Evolutionary conservation across 805 yeast genomes (phyloP).

Genomic region (Ogataea ganodermae): DNA sequence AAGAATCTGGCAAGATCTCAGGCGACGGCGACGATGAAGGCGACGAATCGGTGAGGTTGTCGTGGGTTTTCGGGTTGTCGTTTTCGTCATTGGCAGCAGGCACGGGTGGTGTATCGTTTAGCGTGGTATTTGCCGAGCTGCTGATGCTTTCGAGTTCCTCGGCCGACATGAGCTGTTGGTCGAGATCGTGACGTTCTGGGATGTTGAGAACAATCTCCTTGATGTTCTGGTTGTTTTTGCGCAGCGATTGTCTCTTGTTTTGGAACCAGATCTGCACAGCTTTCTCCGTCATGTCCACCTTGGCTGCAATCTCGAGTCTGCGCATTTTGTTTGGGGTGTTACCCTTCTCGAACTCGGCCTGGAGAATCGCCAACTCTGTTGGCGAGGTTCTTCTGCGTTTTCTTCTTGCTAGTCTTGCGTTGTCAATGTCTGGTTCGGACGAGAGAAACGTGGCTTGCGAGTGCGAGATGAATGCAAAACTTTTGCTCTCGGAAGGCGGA

Average conservation of each 20-base stretch:
- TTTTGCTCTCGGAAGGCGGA: constrained; percentile 34
- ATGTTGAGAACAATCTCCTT: constrained; percentile 36
- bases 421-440: constrained; percentile 82
- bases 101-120: not conserved
- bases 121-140: constrained; percentile 7
- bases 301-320: constrained; percentile 75
- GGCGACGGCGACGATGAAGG: constrained; percentile 21
- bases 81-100: constrained; percentile 7
- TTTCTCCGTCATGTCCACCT: constrained; percentile 92
- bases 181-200: constrained; percentile 29
- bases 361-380: constrained; percentile 77
- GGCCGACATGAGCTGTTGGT: constrained; percentile 25
- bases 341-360: constrained; percentile 73
- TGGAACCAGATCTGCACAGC: constrained; percentile 99
- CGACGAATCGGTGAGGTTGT: constrained; percentile 16
- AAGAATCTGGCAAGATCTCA: not conserved
- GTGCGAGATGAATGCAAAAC: constrained; percentile 89
- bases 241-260: constrained; percentile 83
- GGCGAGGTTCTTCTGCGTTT: constrained; percentile 96
- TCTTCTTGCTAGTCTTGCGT: constrained; percentile 89
- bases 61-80: not conserved
- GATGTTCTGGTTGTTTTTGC: constrained; percentile 41
- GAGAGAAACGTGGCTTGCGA: constrained; percentile 86
- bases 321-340: constrained; percentile 78
- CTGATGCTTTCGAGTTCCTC: constrained; percentile 14